A percentile compares a stretch with the other conserved stretches of the same genome.
These are phyloP conservation scores for Neurospora sp. DNA, from an alignment of 495 filamentous ascomycete species.

Conservation along the genomic window DNA sequence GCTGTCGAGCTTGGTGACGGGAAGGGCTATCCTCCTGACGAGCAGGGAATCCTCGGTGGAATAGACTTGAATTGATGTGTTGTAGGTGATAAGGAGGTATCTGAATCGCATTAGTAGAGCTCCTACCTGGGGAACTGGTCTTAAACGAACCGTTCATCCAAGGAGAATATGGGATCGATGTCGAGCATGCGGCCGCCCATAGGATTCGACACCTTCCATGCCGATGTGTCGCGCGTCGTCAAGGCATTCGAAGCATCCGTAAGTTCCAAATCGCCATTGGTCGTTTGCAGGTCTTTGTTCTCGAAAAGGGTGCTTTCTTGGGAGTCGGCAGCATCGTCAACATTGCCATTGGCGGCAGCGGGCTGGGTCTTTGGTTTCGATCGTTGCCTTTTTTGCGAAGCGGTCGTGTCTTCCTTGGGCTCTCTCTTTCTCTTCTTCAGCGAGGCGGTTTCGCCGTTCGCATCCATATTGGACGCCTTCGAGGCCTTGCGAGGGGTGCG, in stretches of 20 bases:
- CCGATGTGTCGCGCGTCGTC: slow-evolving; percentile 2
- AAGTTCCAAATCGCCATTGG: slow-evolving; percentile 8
- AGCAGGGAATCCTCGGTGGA: slow-evolving; percentile 71
- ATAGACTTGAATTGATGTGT: slow-evolving; percentile 65
- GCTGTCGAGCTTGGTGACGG: slow-evolving; percentile 12
- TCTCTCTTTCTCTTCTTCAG: slow-evolving; percentile 28
- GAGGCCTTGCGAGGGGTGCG: neutral
- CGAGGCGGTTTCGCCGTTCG: slow-evolving; percentile 20
- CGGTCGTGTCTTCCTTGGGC: slow-evolving; percentile 18
- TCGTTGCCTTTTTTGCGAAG: slow-evolving; percentile 18
- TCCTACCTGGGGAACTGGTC: neutral
- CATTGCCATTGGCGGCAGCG: neutral
- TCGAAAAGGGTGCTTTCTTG: neutral
- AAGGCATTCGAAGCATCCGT: slow-evolving; percentile 2
- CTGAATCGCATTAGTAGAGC: slow-evolving; percentile 37
- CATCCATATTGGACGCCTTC: slow-evolving; percentile 8
- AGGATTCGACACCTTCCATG: slow-evolving; percentile 51
- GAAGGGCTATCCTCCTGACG: slow-evolving; percentile 48
- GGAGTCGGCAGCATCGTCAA: slow-evolving; percentile 1
- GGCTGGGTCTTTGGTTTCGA: slow-evolving; percentile 13
- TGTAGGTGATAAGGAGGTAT: slow-evolving; percentile 54
- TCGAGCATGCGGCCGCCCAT: slow-evolving; percentile 61
- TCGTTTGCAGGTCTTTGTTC: neutral
- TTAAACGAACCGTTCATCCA: slow-evolving; percentile 64
- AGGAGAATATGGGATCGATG: slow-evolving; percentile 67